These are phyloP conservation scores for Pseudocercospora cruenta DNA, from an alignment of 2,329 filamentous ascomycete genomes.

Conservation along the genomic window DNA sequence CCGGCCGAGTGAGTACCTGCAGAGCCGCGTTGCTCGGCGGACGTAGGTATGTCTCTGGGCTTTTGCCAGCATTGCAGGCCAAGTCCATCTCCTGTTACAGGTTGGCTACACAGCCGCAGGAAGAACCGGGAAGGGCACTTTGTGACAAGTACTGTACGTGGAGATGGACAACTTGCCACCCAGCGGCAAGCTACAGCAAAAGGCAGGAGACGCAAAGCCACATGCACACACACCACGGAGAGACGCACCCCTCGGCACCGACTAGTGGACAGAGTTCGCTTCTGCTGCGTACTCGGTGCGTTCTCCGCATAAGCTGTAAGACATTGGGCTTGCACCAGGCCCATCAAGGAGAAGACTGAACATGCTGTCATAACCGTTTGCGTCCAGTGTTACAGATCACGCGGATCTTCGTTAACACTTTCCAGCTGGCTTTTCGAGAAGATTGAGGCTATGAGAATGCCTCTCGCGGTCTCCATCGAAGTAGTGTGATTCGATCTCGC, in stretches of 20 bases:
- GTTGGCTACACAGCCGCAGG: not conserved
- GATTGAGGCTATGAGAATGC: not conserved
- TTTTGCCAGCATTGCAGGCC: not conserved
- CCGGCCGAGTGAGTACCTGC: not conserved
- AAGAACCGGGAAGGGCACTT: not conserved
- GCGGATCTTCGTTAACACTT: not conserved
- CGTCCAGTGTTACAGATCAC: not conserved
- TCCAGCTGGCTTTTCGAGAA: not conserved
- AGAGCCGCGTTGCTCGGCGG: not conserved
- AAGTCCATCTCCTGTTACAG: not conserved
- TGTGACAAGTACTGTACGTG: not conserved
- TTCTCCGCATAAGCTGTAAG: slow-evolving; percentile 1
- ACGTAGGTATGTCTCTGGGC: not conserved
- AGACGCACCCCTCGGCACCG: not conserved
- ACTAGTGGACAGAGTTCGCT: not conserved
- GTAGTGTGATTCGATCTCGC: not conserved
- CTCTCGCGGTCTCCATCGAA: not conserved
- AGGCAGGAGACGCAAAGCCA: not conserved
- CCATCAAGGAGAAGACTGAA: not conserved
- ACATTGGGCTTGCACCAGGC: not conserved
- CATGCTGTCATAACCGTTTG: not conserved
- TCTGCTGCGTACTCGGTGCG: not conserved
- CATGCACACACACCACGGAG: not conserved
- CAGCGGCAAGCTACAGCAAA: not conserved
- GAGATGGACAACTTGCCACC: not conserved